Conservation (phyloP, 768 basidiomycete genomes). For the Podaxis carcinomalis region DNA sequence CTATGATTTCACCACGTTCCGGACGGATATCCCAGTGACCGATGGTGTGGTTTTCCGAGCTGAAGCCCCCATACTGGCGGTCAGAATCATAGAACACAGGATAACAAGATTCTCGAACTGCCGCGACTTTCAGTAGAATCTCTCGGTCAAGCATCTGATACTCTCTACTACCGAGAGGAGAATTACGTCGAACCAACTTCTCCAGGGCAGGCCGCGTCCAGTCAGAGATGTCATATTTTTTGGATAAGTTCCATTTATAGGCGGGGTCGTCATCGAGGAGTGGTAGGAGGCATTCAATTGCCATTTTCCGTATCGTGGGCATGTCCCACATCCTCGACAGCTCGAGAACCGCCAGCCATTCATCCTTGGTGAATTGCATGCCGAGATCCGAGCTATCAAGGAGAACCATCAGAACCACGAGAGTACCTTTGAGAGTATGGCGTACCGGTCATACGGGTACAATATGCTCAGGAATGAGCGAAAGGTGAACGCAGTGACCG, state of each 20-base stretch:
- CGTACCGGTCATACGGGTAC: slow-evolving; percentile 3
- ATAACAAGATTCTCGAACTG: slow-evolving; percentile 2
- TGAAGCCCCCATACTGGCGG: not conserved
- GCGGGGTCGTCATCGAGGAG: slow-evolving; percentile 14
- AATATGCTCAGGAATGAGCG: slow-evolving; percentile 10
- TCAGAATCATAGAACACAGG: not conserved
- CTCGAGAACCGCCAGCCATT: slow-evolving; percentile 36
- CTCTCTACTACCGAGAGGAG: not conserved
- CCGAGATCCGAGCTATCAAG: not conserved
- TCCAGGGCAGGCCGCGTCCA: slow-evolving; percentile 22
- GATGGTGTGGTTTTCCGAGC: not conserved
- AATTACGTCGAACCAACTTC: not conserved
- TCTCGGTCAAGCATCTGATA: not conserved
- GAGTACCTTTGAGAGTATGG: not conserved
- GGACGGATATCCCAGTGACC: not conserved
- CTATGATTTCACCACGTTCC: not conserved
- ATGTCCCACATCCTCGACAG: slow-evolving; percentile 36
- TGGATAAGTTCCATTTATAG: slow-evolving; percentile 28
- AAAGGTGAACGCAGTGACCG: slow-evolving; percentile 3
- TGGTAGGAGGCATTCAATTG: slow-evolving; percentile 22
- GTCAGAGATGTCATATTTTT: slow-evolving; percentile 24
- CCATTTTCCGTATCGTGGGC: slow-evolving; percentile 22
- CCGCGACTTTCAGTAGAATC: not conserved
- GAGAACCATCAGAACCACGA: not conserved
- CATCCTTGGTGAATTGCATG: slow-evolving; percentile 13